phyloP scores from a whole-genome alignment of 148 eudicot species.

The Silene conica region DNA sequence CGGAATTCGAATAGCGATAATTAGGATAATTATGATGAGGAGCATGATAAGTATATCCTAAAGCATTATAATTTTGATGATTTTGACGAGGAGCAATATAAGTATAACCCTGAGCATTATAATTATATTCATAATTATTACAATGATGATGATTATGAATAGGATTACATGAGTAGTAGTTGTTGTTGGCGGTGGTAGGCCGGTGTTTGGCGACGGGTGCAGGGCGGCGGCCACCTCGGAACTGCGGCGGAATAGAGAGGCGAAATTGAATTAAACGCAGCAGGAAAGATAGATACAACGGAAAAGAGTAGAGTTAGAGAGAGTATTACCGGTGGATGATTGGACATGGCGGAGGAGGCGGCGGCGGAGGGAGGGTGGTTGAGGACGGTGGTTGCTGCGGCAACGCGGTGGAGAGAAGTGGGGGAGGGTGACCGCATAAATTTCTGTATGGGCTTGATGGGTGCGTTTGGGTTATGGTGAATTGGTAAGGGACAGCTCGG shows the following conservation, averaged over 20 bases:
- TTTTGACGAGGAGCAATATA: constrained; percentile 5
- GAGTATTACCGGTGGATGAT: constrained; percentile 6
- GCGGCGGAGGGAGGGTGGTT: constrained; percentile 31
- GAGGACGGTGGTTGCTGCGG: constrained; percentile 28
- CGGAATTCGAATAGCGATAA: neutral
- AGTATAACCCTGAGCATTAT: constrained; percentile 1
- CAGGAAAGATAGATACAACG: constrained; percentile 1
- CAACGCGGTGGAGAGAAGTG: constrained; percentile 37
- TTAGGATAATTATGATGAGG: neutral
- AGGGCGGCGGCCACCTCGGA: constrained; percentile 28
- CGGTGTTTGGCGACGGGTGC: constrained; percentile 35
- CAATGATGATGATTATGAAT: neutral
- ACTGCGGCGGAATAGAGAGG: constrained; percentile 37
- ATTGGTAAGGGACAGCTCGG: no score
- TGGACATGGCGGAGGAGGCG: constrained; percentile 25
- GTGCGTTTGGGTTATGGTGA: no score
- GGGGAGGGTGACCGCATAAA: constrained; percentile 21
- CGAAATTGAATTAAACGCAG: neutral
- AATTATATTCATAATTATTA: neutral
- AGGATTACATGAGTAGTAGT: neutral
- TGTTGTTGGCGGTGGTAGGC: neutral
- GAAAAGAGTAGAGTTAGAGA: neutral
- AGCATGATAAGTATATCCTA: neutral
- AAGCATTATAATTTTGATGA: neutral
- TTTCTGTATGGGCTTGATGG: neutral